A percentile compares a stretch with the other conserved stretches of the same genome.
These are phyloP conservation scores for Nyssa sinensis DNA, from an alignment of 148 eudicot genomes.

Conservation along the genomic window DNA sequence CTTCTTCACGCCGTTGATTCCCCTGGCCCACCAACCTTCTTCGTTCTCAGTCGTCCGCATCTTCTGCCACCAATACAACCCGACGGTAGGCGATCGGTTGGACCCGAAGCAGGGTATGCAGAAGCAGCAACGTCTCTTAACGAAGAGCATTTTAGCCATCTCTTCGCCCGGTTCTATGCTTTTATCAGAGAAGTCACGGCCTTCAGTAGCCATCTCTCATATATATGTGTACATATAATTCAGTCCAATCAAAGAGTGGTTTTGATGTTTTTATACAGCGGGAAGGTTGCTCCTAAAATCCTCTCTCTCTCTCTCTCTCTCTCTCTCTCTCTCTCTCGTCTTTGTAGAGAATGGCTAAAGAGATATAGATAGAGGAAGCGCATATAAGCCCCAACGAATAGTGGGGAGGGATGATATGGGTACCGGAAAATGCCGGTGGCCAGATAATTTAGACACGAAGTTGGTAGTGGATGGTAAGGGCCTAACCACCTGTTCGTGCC, in stretches of 20 bases:
- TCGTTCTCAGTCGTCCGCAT: slow-evolving; percentile 2
- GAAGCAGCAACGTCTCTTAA: slow-evolving; percentile 32
- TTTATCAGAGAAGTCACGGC: slow-evolving; percentile 1
- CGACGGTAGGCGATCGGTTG: slow-evolving; percentile 8
- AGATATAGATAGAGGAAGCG: too few species aligned
- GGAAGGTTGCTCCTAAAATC: not conserved
- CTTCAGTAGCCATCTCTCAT: slow-evolving; percentile 16
- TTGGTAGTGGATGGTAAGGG: not conserved
- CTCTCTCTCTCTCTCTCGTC: too few species aligned
- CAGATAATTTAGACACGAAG: too few species aligned
- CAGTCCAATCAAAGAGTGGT: too few species aligned
- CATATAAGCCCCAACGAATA: not conserved
- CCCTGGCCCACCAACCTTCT: slow-evolving; percentile 45
- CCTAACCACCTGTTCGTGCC: not conserved
- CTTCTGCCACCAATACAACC: slow-evolving; percentile 5
- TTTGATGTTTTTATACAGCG: too few species aligned
- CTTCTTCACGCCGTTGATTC: slow-evolving; percentile 54
- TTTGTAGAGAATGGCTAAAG: too few species aligned
- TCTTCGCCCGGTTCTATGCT: slow-evolving; percentile 18
- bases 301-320: not conserved
- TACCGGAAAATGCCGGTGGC: not conserved
- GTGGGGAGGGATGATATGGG: not conserved
- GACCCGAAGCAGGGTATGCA: slow-evolving; percentile 18
- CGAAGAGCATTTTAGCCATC: slow-evolving; percentile 4
- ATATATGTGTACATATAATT: not conserved